Percentiles rank a stretch among this genome's conserved stretches.
These are phyloP conservation scores for Microascus cirrosus DNA, from an alignment of 2,329 filamentous ascomycete genomes.

Conservation along the genomic window DNA sequence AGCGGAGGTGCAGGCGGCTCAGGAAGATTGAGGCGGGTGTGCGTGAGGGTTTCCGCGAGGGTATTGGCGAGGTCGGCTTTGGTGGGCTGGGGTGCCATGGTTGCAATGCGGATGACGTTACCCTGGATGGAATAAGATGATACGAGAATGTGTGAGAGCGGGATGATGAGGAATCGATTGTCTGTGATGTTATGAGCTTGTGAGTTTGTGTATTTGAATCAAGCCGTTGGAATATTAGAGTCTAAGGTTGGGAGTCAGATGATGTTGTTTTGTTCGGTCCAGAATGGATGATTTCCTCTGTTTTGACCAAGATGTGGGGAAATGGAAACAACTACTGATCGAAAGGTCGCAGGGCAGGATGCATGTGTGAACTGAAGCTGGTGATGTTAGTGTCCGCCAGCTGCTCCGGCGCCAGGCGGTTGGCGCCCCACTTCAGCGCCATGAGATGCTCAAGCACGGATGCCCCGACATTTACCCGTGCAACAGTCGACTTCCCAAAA, in stretches of 20 bases:
- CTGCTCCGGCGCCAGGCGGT: neutral
- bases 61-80: neutral
- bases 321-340: neutral
- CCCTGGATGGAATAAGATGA: no score
- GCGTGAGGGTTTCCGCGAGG: neutral
- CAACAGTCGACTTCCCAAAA: neutral
- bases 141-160: neutral
- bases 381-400: neutral
- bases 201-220: no score
- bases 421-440: neutral
- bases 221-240: no score
- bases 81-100: neutral
- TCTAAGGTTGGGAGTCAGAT: no score
- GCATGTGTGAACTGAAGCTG: neutral
- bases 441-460: neutral
- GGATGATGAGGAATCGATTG: neutral
- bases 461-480: slow-evolving; percentile 2
- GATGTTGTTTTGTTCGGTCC: no score
- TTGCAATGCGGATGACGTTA: neutral
- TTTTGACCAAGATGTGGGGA: no score
- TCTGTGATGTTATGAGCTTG: no score
- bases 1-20: slow-evolving; percentile 7
- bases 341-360: neutral
- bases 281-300: no score
- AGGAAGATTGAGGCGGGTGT: neutral